Base-by-base conservation (phyloP, 2,329 filamentous ascomycete species). In the Thielaviopsis euricoi region DNA sequence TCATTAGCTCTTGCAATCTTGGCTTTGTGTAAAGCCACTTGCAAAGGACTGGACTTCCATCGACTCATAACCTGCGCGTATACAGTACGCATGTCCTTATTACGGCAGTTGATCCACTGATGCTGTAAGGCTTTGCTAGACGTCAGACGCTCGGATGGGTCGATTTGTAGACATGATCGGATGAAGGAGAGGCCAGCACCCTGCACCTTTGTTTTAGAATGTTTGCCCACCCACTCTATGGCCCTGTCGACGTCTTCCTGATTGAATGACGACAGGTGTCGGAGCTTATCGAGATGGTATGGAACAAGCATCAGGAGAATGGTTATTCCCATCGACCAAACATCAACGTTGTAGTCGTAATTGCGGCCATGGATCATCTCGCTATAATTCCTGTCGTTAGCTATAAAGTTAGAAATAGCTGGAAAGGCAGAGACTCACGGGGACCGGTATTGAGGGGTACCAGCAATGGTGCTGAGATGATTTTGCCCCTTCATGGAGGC, bases 261-360 rank as follows among this genome's bases (percentile, higher is more conserved):
- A 3, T 51, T 21, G 26, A 46, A 53, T 12, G 49, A 48, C 6
- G 23, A 25, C 6, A 57, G 17, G 17, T 22, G 23, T 10, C 56
- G 29, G 40, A 57, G 46, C 4, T 26, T 29, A 13, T 57, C 50
- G 1, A 10, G 56, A 22, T 56, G 43, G 23, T 48, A 23, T 50
- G 54, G 54, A 48, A 57, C 22, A 9, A 71, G 58, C 26, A 73
- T 63, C 22, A 70, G 67, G 1, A 78, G 59, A 0, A 69, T 63
- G 3, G 79, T 67, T 56, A 78, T 68, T 0, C 77, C 77, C 17
- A 79, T 64, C 3, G 76, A 73, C 77, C 77, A 80, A 22, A 79
- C 73, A 59, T 80, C 77, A 6, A 77, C 73, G 55, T 57, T 70
- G 17, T 61, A 64, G 56, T 65, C 77, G 66, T 64, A 66, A 37